Percentiles rank a stretch among this genome's conserved stretches.
These are phyloP conservation scores for Sclerotinia sclerotiorum DNA, from an alignment of 2,329 filamentous ascomycete species.

Conservation along the genomic window DNA sequence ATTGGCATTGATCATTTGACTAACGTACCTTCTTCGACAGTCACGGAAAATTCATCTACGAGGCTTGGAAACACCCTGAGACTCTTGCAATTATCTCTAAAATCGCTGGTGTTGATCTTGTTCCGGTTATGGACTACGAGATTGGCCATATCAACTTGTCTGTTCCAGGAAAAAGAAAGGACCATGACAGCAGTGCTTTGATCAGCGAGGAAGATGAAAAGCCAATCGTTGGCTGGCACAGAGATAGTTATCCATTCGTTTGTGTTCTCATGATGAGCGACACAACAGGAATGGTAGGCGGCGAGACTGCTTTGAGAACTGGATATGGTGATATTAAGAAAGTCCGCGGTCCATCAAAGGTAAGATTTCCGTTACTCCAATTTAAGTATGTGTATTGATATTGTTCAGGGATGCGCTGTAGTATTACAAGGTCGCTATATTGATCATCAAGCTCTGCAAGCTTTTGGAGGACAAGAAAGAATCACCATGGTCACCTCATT, in stretches of 20 bases:
- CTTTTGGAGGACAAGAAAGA: slow-evolving; percentile 46
- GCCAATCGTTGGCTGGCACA: slow-evolving; percentile 50
- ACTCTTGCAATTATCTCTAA: slow-evolving; percentile 54
- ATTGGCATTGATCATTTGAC: background rate
- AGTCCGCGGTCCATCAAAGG: slow-evolving; percentile 47
- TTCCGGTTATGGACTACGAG: slow-evolving; percentile 57
- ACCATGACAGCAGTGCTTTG: slow-evolving; percentile 32
- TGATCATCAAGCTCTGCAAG: slow-evolving; percentile 46
- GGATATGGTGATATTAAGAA: slow-evolving; percentile 48
- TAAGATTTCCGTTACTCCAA: slow-evolving; percentile 31
- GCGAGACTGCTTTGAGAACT: slow-evolving; percentile 61
- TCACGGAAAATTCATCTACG: slow-evolving; percentile 64
- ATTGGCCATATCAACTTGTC: slow-evolving; percentile 60
- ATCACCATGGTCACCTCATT: slow-evolving; percentile 51
- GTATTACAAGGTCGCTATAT: slow-evolving; percentile 50
- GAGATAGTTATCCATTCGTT: slow-evolving; percentile 52
- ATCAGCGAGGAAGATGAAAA: slow-evolving; percentile 40
- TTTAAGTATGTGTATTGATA: slow-evolving; percentile 22
- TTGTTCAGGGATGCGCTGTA: slow-evolving; percentile 43
- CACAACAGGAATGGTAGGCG: slow-evolving; percentile 49
- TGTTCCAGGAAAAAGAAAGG: slow-evolving; percentile 38
- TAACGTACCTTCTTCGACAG: slow-evolving; percentile 40
- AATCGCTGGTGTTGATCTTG: slow-evolving; percentile 57
- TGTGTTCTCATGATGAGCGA: slow-evolving; percentile 54
- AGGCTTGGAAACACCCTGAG: slow-evolving; percentile 58